Conservation (phyloP, 2,329 filamentous ascomycete species). For the Microsporum audouinii region DNA sequence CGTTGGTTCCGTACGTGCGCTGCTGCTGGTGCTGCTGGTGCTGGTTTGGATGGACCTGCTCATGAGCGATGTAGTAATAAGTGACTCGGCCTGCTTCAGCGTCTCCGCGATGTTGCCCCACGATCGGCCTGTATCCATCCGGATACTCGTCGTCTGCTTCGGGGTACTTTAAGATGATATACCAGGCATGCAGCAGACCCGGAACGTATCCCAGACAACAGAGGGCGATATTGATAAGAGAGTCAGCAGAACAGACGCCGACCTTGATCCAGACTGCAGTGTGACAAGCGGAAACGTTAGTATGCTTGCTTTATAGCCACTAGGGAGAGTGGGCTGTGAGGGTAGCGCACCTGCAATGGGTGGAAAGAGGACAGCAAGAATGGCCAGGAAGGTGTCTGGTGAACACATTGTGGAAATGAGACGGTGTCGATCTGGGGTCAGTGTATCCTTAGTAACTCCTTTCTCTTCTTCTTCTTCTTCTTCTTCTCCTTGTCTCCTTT, state of each 20-base stretch:
- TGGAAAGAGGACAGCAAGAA: constrained; percentile 52
- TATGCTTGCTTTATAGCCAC: background rate
- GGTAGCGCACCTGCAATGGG: constrained; percentile 43
- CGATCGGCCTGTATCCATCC: constrained; percentile 51
- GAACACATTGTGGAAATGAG: constrained; percentile 39
- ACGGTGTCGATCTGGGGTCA: background rate
- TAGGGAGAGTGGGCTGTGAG: background rate
- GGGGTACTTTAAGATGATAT: constrained; percentile 87
- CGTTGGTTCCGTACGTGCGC: constrained; percentile 31
- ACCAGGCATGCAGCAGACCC: constrained; percentile 90
- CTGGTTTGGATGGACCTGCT: constrained; percentile 22
- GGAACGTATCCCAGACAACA: constrained; percentile 69
- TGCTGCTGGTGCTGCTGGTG: constrained; percentile 23
- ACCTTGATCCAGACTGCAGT: constrained; percentile 83
- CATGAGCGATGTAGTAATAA: constrained; percentile 62
- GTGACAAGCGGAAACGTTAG: background rate
- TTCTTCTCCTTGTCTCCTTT: background rate
- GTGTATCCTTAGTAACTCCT: background rate
- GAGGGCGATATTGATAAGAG: constrained; percentile 87
- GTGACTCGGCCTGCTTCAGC: constrained; percentile 45
- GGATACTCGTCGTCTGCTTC: constrained; percentile 53
- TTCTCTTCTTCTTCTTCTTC: background rate
- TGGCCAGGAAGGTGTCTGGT: constrained; percentile 49
- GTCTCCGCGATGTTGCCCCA: constrained; percentile 37
- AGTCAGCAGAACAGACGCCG: constrained; percentile 85